Percentiles rank a stretch among this genome's conserved stretches.
phyloP scores from a whole-genome alignment of 2,329 filamentous ascomycete genomes.

The Colletotrichum echinochloae region DNA sequence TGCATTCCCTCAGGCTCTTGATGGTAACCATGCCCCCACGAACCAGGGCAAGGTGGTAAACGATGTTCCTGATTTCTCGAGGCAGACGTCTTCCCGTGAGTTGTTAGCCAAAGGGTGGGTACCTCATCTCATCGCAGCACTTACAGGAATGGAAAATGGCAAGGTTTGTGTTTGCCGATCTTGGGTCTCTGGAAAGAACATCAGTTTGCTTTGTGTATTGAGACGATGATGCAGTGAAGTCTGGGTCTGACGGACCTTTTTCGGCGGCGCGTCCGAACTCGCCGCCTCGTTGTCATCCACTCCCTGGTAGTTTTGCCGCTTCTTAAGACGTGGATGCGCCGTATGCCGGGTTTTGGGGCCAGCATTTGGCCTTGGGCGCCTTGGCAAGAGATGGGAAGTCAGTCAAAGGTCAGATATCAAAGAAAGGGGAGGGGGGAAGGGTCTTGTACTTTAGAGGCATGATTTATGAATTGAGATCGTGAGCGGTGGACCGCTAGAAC shows the following conservation, averaged over 20 bases:
- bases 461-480: no score
- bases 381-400: neutral
- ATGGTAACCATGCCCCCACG: fast-evolving
- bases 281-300: fast-evolving
- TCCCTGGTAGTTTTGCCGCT: neutral
- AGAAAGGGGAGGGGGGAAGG: neutral
- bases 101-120: neutral
- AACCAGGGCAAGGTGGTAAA: neutral
- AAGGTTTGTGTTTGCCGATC: neutral
- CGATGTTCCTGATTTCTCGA: neutral
- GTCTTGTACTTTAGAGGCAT: neutral
- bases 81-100: neutral
- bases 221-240: neutral
- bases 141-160: neutral
- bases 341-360: neutral
- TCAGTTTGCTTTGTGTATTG: neutral
- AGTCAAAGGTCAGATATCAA: neutral
- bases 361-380: neutral
- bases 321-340: neutral
- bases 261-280: neutral
- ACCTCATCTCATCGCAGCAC: neutral
- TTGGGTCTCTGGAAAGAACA: neutral
- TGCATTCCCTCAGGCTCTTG: neutral
- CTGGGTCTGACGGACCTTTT: neutral
- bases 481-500: no score